Evolutionary conservation across 345 rosid species (phyloP).

Genomic region (Populus euphratica): DNA sequence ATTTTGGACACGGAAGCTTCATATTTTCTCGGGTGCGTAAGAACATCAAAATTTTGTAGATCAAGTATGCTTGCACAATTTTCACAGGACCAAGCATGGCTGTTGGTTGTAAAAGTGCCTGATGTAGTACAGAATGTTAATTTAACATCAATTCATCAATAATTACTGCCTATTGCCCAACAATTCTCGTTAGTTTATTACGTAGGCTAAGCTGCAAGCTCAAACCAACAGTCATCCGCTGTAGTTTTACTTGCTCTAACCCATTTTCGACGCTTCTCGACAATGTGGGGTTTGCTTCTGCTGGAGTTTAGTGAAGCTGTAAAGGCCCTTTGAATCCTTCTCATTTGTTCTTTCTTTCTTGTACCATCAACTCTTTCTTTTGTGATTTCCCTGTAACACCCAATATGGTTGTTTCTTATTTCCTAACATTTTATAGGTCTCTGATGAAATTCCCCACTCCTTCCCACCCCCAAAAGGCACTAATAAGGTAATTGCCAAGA

Average conservation of each 20-base stretch:
- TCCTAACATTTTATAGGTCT: no score
- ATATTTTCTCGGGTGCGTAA: background rate
- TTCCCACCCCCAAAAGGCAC: no score
- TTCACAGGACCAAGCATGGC: conserved; percentile 48
- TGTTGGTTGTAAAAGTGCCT: conserved; percentile 33
- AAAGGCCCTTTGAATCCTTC: background rate
- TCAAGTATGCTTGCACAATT: conserved; percentile 37
- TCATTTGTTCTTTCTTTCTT: background rate
- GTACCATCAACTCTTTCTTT: background rate
- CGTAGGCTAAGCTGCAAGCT: conserved; percentile 13
- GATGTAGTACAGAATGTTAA: conserved; percentile 29
- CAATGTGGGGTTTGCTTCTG: background rate
- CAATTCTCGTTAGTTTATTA: background rate
- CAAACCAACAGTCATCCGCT: background rate
- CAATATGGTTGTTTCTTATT: no score
- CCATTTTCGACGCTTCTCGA: background rate
- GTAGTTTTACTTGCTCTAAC: background rate
- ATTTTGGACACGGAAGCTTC: conserved; percentile 11
- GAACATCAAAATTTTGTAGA: conserved; percentile 15
- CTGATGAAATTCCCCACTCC: no score
- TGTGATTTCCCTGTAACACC: no score
- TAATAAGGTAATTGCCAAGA: no score
- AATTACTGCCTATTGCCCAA: conserved; percentile 1
- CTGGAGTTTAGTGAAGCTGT: background rate
- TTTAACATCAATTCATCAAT: conserved; percentile 15